phyloP scores from a whole-genome alignment of 1,139 yeast species.

The Trichomonascaceae sp. region DNA sequence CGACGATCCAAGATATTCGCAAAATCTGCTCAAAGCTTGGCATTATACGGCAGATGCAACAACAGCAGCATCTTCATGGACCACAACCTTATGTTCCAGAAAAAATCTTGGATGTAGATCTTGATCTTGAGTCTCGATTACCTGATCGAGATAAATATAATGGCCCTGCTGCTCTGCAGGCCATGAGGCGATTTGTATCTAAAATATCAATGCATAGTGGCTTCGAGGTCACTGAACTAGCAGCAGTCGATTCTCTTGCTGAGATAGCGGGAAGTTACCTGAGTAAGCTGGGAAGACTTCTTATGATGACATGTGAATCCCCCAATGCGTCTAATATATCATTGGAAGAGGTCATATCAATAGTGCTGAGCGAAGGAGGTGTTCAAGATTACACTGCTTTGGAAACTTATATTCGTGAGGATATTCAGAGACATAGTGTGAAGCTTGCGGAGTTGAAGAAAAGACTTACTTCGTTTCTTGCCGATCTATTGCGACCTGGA shows the following conservation, averaged over 20 bases:
- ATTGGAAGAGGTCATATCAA: constrained; percentile 46
- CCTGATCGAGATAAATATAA: constrained; percentile 58
- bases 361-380: constrained; percentile 78
- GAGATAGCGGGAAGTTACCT: constrained; percentile 80
- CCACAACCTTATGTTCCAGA: constrained; percentile 68
- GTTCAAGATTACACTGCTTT: constrained; percentile 72
- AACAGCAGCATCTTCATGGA: constrained; percentile 68
- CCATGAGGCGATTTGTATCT: constrained; percentile 63
- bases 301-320: constrained; percentile 63
- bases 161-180: constrained; percentile 55
- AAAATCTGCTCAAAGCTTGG: constrained; percentile 85
- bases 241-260: constrained; percentile 73
- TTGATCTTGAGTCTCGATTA: constrained; percentile 73
- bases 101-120: constrained; percentile 56
- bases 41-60: constrained; percentile 85
- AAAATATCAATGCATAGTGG: constrained; percentile 91
- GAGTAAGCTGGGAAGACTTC: constrained; percentile 63
- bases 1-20: constrained; percentile 80
- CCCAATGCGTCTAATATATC: constrained; percentile 18
- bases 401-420: constrained; percentile 69
- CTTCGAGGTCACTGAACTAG: constrained; percentile 74
- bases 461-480: constrained; percentile 68
- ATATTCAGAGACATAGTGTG: constrained; percentile 58
- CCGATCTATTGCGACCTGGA: constrained; percentile 76
- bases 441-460: constrained; percentile 63